These are phyloP conservation scores for Penicillium sp. DNA, from an alignment of 2,329 filamentous ascomycete species.

Conservation along the genomic window DNA sequence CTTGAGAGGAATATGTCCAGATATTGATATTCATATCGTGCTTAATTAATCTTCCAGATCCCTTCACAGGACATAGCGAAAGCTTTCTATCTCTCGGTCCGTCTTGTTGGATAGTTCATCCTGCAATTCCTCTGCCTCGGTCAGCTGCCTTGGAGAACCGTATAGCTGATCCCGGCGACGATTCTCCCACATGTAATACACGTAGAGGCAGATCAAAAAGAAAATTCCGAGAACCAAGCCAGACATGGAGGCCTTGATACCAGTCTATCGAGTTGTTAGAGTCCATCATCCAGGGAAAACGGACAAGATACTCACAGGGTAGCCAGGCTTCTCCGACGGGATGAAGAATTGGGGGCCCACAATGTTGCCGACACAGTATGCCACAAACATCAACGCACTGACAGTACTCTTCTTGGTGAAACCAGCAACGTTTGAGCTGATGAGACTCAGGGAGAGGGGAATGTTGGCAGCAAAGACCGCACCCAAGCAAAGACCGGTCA, in stretches of 20 bases:
- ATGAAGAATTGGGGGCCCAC: conserved; percentile 38
- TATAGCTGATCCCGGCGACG: conserved; percentile 30
- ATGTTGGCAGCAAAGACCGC: conserved; percentile 39
- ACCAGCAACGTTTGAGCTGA: conserved; percentile 39
- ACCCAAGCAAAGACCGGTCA: conserved; percentile 34
- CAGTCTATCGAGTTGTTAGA: conserved; percentile 26
- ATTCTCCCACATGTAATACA: conserved; percentile 36
- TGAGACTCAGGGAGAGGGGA: conserved; percentile 37
- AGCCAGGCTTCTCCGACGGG: conserved; percentile 33
- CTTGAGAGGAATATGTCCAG: conserved; percentile 2
- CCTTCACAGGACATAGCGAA: conserved; percentile 35
- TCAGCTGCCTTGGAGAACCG: conserved; percentile 28
- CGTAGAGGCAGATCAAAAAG: conserved; percentile 32
- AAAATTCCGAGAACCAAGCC: conserved; percentile 32
- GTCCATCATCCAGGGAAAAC: background rate
- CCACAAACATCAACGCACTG: conserved; percentile 53
- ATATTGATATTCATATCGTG: background rate
- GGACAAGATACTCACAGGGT: conserved; percentile 25
- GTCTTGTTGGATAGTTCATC: conserved; percentile 39
- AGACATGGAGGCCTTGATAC: conserved; percentile 35
- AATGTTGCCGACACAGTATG: conserved; percentile 38
- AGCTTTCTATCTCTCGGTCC: conserved; percentile 37
- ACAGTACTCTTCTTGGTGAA: conserved; percentile 40
- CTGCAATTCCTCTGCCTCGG: conserved; percentile 28
- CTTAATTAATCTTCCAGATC: background rate